phyloP scores from a whole-genome alignment of 192 early-diverging fungal species.

The Obelidium mucronatum region DNA sequence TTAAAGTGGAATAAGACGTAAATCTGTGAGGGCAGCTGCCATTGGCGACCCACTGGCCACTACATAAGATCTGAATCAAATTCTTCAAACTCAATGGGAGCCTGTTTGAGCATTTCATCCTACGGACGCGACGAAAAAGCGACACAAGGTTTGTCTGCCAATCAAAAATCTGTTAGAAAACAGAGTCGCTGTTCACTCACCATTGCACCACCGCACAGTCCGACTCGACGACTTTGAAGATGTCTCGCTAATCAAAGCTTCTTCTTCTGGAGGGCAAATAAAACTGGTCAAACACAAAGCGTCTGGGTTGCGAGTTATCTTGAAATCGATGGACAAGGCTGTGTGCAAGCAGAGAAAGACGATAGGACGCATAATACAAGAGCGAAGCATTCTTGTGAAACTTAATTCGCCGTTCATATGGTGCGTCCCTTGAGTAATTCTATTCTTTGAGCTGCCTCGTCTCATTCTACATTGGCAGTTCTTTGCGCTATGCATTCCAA shows the following conservation, averaged over 20 bases:
- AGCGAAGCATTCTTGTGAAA: slow-evolving; percentile 85
- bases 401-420: slow-evolving; percentile 85
- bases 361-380: slow-evolving; percentile 86
- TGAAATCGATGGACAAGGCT: neutral
- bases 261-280: neutral
- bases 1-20: too few species aligned
- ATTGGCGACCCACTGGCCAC: too few species aligned
- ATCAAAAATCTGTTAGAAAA: too few species aligned
- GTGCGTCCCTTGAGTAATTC: slow-evolving; percentile 16
- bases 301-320: neutral
- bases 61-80: too few species aligned
- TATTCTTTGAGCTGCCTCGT: neutral
- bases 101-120: too few species aligned
- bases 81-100: too few species aligned
- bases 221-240: neutral
- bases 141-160: too few species aligned
- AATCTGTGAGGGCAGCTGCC: too few species aligned
- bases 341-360: slow-evolving; percentile 46
- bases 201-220: too few species aligned
- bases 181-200: too few species aligned
- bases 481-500: slow-evolving; percentile 60
- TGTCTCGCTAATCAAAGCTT: neutral
- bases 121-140: too few species aligned
- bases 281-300: neutral
- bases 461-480: neutral